phyloP scores from a whole-genome alignment of 805 yeast genomes.

The Metschnikowia borealis region DNA sequence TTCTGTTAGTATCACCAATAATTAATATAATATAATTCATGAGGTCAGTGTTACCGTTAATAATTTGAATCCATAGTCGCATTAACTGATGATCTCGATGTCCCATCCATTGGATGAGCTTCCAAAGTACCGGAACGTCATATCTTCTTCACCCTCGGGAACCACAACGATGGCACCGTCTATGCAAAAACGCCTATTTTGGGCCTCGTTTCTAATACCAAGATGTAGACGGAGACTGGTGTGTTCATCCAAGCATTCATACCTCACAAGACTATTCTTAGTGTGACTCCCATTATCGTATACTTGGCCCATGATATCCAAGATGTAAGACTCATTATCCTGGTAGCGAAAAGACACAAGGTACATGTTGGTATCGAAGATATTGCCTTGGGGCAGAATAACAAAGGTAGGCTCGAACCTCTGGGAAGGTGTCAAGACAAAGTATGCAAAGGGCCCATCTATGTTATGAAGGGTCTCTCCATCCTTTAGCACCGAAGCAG shows the following conservation, averaged over 20 bases:
- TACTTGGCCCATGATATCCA: constrained; percentile 55
- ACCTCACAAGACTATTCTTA: constrained; percentile 44
- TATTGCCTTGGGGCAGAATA: constrained; percentile 58
- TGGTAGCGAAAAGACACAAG: constrained; percentile 43
- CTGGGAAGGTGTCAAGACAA: constrained; percentile 52
- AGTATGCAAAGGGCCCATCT: constrained; percentile 48
- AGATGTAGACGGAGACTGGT: constrained; percentile 23
- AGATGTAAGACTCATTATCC: constrained; percentile 28
- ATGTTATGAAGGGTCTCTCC: constrained; percentile 6
- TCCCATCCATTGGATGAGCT: constrained; percentile 9
- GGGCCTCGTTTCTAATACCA: constrained; percentile 10
- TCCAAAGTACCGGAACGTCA: constrained; percentile 10
- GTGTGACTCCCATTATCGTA: constrained; percentile 57
- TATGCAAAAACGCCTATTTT: constrained; percentile 54
- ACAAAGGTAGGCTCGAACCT: constrained; percentile 57
- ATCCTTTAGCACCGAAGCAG: constrained; percentile 16
- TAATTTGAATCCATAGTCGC: background rate
- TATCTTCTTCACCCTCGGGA: constrained; percentile 17
- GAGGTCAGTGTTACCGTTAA: background rate
- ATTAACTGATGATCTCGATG: constrained; percentile 5
- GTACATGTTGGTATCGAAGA: constrained; percentile 41
- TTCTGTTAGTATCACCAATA: too few species aligned
- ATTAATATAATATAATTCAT: too few species aligned
- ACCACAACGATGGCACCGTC: constrained; percentile 54
- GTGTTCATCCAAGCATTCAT: constrained; percentile 28